These are phyloP conservation scores for Aspergillus unguis DNA, from an alignment of 2,329 filamentous ascomycete genomes.

Conservation along the genomic window DNA sequence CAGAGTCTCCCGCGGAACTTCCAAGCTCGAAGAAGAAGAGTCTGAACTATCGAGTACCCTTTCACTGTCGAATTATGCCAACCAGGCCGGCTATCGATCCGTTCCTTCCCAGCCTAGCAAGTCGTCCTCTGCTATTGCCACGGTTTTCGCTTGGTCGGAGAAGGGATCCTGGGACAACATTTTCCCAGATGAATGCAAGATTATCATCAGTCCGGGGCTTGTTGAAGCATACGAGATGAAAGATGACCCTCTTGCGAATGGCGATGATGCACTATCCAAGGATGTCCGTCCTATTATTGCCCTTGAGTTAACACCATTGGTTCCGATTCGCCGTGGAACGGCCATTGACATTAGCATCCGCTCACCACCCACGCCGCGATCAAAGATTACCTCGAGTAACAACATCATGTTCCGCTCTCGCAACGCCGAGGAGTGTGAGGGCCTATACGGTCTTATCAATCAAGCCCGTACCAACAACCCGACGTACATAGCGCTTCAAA, in stretches of 20 bases:
- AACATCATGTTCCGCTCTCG: conserved; percentile 90
- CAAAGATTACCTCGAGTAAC: conserved; percentile 64
- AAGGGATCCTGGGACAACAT: conserved; percentile 60
- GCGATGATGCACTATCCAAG: conserved; percentile 20
- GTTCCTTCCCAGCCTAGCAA: conserved; percentile 48
- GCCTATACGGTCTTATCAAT: conserved; percentile 83
- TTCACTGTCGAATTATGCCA: conserved; percentile 76
- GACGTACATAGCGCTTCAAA: conserved; percentile 75
- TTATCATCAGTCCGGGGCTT: conserved; percentile 61
- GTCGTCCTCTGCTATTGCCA: conserved; percentile 56
- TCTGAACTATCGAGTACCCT: conserved; percentile 53
- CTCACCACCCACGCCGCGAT: conserved; percentile 73
- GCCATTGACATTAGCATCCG: conserved; percentile 91
- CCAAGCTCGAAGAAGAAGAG: conserved; percentile 40
- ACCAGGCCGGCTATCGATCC: conserved; percentile 65
- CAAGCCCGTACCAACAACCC: conserved; percentile 86
- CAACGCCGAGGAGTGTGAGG: conserved; percentile 71
- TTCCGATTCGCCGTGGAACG: conserved; percentile 85
- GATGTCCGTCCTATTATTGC: conserved; percentile 56
- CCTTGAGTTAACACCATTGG: conserved; percentile 84
- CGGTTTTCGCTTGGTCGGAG: conserved; percentile 63
- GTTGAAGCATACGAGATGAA: conserved; percentile 61
- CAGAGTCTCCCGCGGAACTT: conserved; percentile 32
- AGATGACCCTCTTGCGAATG: conserved; percentile 31
- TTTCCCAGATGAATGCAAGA: conserved; percentile 60